A percentile compares a stretch with the other conserved stretches of the same genome.
These are phyloP conservation scores for Ophiostoma novo-ulmi DNA, from an alignment of 2,329 filamentous ascomycete species.

Conservation along the genomic window DNA sequence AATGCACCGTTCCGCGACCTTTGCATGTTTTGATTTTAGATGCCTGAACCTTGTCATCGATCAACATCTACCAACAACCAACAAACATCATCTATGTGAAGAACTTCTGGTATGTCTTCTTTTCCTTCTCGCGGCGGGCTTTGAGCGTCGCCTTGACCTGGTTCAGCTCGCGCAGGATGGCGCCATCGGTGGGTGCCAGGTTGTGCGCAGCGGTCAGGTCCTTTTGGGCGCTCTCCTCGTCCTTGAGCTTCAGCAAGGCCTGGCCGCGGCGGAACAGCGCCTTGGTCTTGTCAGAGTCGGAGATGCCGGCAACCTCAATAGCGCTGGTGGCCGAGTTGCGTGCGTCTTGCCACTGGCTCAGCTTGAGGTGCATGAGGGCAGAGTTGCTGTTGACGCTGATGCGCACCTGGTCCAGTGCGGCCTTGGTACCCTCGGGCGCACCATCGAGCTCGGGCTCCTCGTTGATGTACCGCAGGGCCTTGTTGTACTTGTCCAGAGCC, in stretches of 20 bases:
- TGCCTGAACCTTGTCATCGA: no score
- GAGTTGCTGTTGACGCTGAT: constrained; percentile 86
- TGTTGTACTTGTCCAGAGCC: constrained; percentile 88
- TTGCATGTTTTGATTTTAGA: neutral
- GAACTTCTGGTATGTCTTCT: constrained; percentile 88
- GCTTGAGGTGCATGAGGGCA: constrained; percentile 79
- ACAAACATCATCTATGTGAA: constrained; percentile 62
- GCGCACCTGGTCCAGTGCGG: constrained; percentile 66
- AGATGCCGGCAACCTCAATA: constrained; percentile 59
- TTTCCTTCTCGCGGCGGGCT: constrained; percentile 77
- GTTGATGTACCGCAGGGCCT: constrained; percentile 82
- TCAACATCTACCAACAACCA: no score
- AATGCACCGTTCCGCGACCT: neutral
- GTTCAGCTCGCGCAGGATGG: constrained; percentile 67
- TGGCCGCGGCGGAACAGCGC: constrained; percentile 77
- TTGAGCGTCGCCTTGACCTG: constrained; percentile 71
- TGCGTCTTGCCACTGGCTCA: constrained; percentile 65
- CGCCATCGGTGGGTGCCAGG: constrained; percentile 69
- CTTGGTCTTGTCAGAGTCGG: constrained; percentile 80
- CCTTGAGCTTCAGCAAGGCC: constrained; percentile 70
- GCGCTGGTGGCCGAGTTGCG: constrained; percentile 67
- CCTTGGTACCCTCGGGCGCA: constrained; percentile 63
- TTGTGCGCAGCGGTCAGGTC: constrained; percentile 71
- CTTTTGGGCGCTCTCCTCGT: constrained; percentile 73
- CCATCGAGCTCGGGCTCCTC: constrained; percentile 72